A percentile compares a stretch with the other conserved stretches of the same genome.
Evolutionary conservation across 2,329 filamentous ascomycete species (phyloP).

Genomic region (Penicillium sp.): DNA sequence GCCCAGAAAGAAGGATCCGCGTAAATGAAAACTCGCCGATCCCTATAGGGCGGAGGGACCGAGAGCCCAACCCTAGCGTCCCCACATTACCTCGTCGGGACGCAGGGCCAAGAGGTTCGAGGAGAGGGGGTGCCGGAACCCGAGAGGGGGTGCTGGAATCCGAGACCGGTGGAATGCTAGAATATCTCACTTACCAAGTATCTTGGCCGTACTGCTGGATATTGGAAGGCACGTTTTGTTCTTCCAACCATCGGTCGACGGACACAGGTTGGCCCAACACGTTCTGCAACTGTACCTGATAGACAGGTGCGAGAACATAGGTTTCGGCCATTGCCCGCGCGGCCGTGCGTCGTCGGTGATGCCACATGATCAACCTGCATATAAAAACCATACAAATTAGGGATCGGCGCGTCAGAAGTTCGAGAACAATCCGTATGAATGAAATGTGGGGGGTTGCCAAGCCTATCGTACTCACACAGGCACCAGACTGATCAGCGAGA

Average conservation of each 20-base stretch:
- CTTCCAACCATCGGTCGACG: constrained; percentile 30
- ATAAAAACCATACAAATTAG: background rate
- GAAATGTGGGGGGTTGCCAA: constrained; percentile 12
- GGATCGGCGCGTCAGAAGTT: constrained; percentile 8
- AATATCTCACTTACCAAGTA: constrained; percentile 25
- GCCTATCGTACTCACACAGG: constrained; percentile 27
- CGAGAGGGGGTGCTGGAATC: background rate
- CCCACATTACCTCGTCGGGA: constrained; percentile 9
- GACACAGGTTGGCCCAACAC: constrained; percentile 15
- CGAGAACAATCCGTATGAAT: constrained; percentile 16
- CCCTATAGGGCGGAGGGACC: constrained; percentile 5
- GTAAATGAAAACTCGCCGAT: background rate
- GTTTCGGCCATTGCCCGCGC: constrained; percentile 5
- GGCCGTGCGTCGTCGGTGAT: constrained; percentile 19
- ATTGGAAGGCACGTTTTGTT: constrained; percentile 19
- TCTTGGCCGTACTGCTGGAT: constrained; percentile 24
- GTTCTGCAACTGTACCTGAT: constrained; percentile 13
- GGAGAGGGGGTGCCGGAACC: background rate
- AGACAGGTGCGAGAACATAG: background rate
- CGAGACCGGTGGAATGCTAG: background rate
- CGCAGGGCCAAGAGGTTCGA: constrained; percentile 14
- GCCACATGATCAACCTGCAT: constrained; percentile 24
- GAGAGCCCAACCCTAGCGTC: constrained; percentile 5
- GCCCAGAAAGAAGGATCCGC: constrained; percentile 1
- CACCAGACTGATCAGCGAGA: constrained; percentile 28